Conservation (phyloP, 805 yeast species). For the Candida morakotiae region DNA sequence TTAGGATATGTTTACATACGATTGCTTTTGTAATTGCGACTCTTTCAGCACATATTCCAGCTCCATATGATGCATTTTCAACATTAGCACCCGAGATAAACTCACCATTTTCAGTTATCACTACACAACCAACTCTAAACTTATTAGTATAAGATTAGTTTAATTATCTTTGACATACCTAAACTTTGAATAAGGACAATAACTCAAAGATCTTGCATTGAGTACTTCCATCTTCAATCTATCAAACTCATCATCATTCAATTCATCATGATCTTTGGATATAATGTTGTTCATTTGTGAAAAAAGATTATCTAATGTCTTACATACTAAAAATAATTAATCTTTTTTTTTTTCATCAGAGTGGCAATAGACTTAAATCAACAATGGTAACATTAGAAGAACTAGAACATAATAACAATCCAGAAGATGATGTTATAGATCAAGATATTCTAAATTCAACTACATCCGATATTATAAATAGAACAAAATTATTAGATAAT, state of each 20-base stretch:
- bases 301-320: no score
- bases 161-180: conserved; percentile 24
- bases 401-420: conserved; percentile 46
- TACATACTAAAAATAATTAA: no score
- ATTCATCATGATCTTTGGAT: conserved; percentile 11
- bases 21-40: conserved; percentile 31
- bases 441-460: conserved; percentile 76
- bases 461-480: conserved; percentile 76
- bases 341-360: background rate
- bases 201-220: conserved; percentile 47
- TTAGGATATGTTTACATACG: conserved; percentile 18
- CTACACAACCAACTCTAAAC: conserved; percentile 72
- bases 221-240: conserved; percentile 11
- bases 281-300: background rate
- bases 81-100: conserved; percentile 76
- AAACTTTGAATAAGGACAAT: conserved; percentile 72
- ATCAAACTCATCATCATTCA: conserved; percentile 17
- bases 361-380: conserved; percentile 4
- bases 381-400: conserved; percentile 84
- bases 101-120: conserved; percentile 50
- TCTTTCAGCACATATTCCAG: conserved; percentile 40
- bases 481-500: conserved; percentile 85
- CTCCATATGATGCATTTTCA: conserved; percentile 88
- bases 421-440: conserved; percentile 61
- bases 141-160: conserved; percentile 11